Evolutionary conservation across 2,329 filamentous ascomycete species (phyloP).

Genomic region (Claviceps citrina): DNA sequence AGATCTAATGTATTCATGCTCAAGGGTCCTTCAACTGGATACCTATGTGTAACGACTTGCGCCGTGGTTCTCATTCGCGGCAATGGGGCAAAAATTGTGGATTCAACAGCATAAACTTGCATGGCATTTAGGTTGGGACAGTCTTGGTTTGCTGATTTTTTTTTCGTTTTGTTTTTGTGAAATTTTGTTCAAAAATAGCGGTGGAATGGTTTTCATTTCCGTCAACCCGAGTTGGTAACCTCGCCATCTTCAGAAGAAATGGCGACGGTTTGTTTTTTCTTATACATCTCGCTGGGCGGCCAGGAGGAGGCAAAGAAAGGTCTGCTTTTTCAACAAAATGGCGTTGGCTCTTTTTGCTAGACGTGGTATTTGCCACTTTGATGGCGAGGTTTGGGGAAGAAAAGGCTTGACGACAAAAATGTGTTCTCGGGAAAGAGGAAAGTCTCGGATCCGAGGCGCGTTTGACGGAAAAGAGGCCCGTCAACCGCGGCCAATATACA

Average conservation of each 20-base stretch:
- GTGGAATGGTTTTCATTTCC: no score
- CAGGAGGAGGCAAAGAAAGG: constrained; percentile 20
- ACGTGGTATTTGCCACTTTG: constrained; percentile 16
- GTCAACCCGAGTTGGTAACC: no score
- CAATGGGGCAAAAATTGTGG: constrained; percentile 23
- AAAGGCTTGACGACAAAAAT: no score
- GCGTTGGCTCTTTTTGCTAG: constrained; percentile 23
- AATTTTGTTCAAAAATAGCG: constrained; percentile 2
- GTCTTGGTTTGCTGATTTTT: constrained; percentile 11
- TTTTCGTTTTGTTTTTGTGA: constrained; percentile 1
- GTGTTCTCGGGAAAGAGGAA: constrained; percentile 1
- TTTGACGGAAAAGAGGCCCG: constrained; percentile 18
- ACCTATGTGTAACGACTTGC: constrained; percentile 22
- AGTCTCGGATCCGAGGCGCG: constrained; percentile 5
- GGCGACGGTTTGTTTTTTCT: constrained; percentile 3
- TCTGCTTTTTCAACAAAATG: constrained; percentile 27
- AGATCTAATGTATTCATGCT: constrained; percentile 22
- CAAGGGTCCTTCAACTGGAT: constrained; percentile 26
- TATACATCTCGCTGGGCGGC: constrained; percentile 13
- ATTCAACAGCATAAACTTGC: constrained; percentile 31
- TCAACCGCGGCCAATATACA: constrained; percentile 26
- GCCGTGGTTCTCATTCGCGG: constrained; percentile 16
- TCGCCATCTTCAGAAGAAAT: constrained; percentile 5
- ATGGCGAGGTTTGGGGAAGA: constrained; percentile 1
- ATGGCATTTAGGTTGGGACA: constrained; percentile 21